Evolutionary conservation across 148 eudicot genomes (phyloP), one percentile per base, ranked within the genome.

Genomic region (Amaranthus palmeri): DNA sequence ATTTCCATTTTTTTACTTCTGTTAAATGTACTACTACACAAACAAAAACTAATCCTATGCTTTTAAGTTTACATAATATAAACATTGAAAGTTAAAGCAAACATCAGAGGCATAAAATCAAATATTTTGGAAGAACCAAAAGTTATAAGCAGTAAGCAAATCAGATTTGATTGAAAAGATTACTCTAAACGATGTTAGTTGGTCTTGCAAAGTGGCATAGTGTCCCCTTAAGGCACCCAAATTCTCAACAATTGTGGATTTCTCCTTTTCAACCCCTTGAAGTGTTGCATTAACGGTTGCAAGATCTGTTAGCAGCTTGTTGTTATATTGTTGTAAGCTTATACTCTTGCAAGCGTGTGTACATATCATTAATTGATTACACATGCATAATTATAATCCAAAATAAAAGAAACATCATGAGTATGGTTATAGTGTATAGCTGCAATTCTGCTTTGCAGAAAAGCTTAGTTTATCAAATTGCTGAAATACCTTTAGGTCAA

Each of bases 321-420:
- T 77, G 68, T 90, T 90, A 63, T 90, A 87, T 78, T 83, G 85
- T 73, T 90, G 96, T 79, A 90, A 81, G 76, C 90, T 86, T 90
- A 84, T 90, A 90, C 65, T 86, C 90, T 78, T 87, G 88, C 80
- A 84, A 75, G 51, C 90, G 80, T 82, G 86, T 83, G 78, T 86
- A 81, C 87, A 80, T 86, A 40, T 86, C 96, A 71, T 90, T 82
- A 49, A 75, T 78, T 49, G 87, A 74, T 72, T 64, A 66, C 58
- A 85, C 87, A 92, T 90, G 80, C 14, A 74, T 42, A 68, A 43
- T 72, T 18, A 48, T 49, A 68, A 50, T 14, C 52, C n/a, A 17
- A 45, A 58, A 0, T 12, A 45, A n/a, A 60, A 25, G 51, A 49
- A 14, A 45, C 36, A 69, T 52, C 41, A 41, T 58, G 63, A 65